Base-by-base conservation (phyloP, 176 grass and related monocot genomes). In the Aegilops speltoides region DNA sequence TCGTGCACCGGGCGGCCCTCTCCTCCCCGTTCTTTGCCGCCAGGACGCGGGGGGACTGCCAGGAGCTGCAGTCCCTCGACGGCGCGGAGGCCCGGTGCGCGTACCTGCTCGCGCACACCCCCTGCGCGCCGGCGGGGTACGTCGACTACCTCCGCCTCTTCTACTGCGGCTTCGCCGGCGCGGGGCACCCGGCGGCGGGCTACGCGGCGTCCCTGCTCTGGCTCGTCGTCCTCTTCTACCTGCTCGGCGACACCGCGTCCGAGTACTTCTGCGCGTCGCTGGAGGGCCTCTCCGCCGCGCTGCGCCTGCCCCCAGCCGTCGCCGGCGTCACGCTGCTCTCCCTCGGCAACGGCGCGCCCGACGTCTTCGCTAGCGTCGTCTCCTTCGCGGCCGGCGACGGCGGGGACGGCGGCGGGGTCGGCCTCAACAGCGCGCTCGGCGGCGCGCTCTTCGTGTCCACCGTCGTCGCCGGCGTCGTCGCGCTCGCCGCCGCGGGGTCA, bases 261-360 rank as follows among this genome's bases (percentile, higher is more conserved):
- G 80, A 89, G 48, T 98, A 94, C 91, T 98, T 98, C 68, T 98
- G 96, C 84, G 91, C 90, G 1, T 95, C 96, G 2, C 84, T 98
- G 0, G 93, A 94, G 82, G 89, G 86, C 19, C 86, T 98, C 10
- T 96, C 93, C 0, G 88, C 67, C 5, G 85, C 85, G 43, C 88
- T 98, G 4, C 86, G 83, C 2, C 93, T 98, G 8, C 92, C 96
- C 1, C 96, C 96, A 4, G 79, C 90, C 75, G 88, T 98, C 52
- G 96, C 93, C 6, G 93, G 96, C 15, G 93, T 98, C 81, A 96
- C 96, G 57, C 93, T 98, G 7, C 93, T 98, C 11, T 91, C 96
- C 0, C 88, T 98, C 15, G 96, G 96, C 8, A 98, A 98, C 63
- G 93, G 93, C 77, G 93, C 96, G 24, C 93, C 93, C 3, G 96